Base-by-base conservation (phyloP, 176 grass and related monocot genomes). In the Zea luxurians region DNA sequence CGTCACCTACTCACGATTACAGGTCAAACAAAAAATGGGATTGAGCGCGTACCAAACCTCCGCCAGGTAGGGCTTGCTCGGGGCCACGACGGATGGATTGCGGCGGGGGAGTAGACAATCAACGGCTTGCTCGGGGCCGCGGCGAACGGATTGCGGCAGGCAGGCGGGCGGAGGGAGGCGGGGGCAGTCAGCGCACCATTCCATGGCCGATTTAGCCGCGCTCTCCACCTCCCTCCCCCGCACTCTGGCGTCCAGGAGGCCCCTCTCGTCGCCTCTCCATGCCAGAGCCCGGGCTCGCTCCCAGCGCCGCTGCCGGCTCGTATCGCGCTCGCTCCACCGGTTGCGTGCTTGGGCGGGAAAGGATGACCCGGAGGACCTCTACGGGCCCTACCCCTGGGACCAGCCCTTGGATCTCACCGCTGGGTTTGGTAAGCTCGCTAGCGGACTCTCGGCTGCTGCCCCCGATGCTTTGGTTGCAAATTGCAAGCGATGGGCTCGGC, bases 321-420 rank as follows among this genome's bases (percentile, higher is more conserved):
- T 64, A 10, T 43, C 76, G 37, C 62, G 60, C 27, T 64, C 70
- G 72, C 73, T 65, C 18, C 74, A 70, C 41, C 46, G 64, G 71
- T 54, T 90, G 83, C 88, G 78, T 11, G 86, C 88, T 27, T 85
- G 80, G n/a, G 73, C 77, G 9, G 80, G 60, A 72, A 75, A 84
- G 85, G 88, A 61, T 37, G 83, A 98, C 11, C 74, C 70, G 2
- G 89, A 90, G 66, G 96, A 94, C 80, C 66, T 89, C 42, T 94
- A 92, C 79, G 96, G 92, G 9, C 96, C 96, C 0, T 98, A 94
- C 75, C 96, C 96, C 0, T 98, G 96, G 96, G 92, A 98, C 37
- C 91, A 93, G 69, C 54, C 91, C 16, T 5, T 76, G n/a, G 83
- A 89, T 87, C 77, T 80, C 71, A 66, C 65, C 48, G 10, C 77